phyloP scores from a whole-genome alignment of 1,139 yeast genomes.

The Blastobotrys malaysiensis region DNA sequence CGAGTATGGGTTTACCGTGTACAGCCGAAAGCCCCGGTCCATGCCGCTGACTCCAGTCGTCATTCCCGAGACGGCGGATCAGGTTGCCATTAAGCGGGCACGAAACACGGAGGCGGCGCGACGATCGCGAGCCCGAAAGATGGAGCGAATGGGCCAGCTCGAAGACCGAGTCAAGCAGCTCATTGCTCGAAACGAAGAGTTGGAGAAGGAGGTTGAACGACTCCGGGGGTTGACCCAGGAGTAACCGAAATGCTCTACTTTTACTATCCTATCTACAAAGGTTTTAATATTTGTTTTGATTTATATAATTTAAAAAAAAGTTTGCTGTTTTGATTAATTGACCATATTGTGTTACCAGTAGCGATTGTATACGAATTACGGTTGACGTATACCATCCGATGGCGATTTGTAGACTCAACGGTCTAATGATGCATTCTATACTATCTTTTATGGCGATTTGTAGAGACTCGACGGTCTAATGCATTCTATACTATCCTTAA shows the following conservation, averaged over 20 bases:
- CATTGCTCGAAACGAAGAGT: slow-evolving; percentile 33
- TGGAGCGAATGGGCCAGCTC: slow-evolving; percentile 86
- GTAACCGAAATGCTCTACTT: background rate
- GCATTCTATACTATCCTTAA: too few species aligned
- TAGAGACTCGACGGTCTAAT: too few species aligned
- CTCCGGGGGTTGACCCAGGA: slow-evolving; percentile 3
- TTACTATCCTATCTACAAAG: background rate
- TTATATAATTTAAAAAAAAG: background rate
- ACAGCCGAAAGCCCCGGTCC: slow-evolving; percentile 37
- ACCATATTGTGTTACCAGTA: too few species aligned
- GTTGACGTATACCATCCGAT: too few species aligned
- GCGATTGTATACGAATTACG: background rate
- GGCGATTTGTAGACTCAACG: too few species aligned
- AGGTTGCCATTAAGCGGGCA: slow-evolving; percentile 71
- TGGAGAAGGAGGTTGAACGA: slow-evolving; percentile 20
- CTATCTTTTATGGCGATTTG: too few species aligned
- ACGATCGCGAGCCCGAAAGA: slow-evolving; percentile 90
- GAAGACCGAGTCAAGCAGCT: slow-evolving; percentile 75
- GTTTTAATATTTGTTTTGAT: background rate
- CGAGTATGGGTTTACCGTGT: slow-evolving; percentile 35
- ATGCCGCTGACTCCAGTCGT: slow-evolving; percentile 57
- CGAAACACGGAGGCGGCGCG: slow-evolving; percentile 98
- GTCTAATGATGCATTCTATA: too few species aligned
- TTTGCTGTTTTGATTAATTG: too few species aligned
- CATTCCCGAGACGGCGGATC: slow-evolving; percentile 51